Evolutionary conservation across 768 basidiomycete genomes (phyloP), one percentile per base, ranked within the genome.

Genomic region (Hygrophorus russula): DNA sequence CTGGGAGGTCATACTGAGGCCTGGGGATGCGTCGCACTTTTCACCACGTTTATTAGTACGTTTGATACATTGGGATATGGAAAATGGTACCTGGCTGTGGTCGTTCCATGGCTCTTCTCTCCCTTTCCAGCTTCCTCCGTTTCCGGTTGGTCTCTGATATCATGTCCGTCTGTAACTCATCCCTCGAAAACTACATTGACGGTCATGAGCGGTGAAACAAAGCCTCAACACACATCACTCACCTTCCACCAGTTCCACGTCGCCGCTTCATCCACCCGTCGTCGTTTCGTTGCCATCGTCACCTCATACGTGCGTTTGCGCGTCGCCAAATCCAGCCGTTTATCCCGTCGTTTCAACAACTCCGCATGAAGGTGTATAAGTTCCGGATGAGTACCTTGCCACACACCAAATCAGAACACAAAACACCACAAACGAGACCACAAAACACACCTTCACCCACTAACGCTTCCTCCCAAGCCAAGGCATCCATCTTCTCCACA

Each of bases 201-300:
- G 28, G 24, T 41, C 17, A 36, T 32, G 15, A 48, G 40, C 14
- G 49, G 29, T 47, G 35, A 32, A 9, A 36, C 20, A 48, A 2
- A 7, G 24, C 7, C 3, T 24, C 7, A 46, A 19, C n/a, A 18
- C 41, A 18, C 29, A 45, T 35, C 45, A 40, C 60, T 53, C 52
- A 88, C 89, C 67, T 81, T 81, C 94, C 94, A 97, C 74, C 82
- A 85, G 48, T 80, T 80, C 91, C 92, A 94, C 24, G 84, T 78
- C 10, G 76, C 75, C 28, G 74, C 65, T 49, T 91, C 88, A 42
- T 91, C 83, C 4, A 77, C 67, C 43, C 71, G 74, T 19, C 82
- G 67, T 49, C 78, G 74, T 49, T 74, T 79, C 31, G 64, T 65
- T 3, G 78, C 71, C 51, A 78, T 79, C 2, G 67, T 69, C 10